These are phyloP conservation scores for Pilasporangium apinafurcum DNA, from an alignment of 352 stramenopile species.

Conservation along the genomic window DNA sequence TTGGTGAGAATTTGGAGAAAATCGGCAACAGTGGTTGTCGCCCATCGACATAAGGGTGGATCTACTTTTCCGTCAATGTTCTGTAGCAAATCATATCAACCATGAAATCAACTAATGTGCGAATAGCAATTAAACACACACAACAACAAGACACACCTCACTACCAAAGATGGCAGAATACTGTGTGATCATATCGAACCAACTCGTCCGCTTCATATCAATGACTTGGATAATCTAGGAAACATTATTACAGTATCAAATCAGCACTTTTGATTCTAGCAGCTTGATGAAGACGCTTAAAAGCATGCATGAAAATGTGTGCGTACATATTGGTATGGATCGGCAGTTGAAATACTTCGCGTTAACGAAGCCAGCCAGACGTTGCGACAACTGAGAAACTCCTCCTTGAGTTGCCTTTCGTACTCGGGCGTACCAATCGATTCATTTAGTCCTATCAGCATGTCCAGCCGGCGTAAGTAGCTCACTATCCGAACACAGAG, in stretches of 20 bases:
- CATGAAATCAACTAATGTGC: background rate
- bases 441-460: constrained; percentile 13
- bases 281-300: background rate
- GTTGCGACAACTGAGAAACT: constrained; percentile 77
- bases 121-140: background rate
- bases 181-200: constrained; percentile 89
- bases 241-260: background rate
- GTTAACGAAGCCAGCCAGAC: constrained; percentile 68
- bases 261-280: background rate
- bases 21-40: constrained; percentile 67
- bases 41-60: constrained; percentile 71
- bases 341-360: constrained; percentile 37
- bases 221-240: constrained; percentile 78
- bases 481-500: constrained; percentile 78
- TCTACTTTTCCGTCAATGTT: constrained; percentile 80
- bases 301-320: background rate
- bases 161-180: constrained; percentile 88
- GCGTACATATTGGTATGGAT: constrained; percentile 83
- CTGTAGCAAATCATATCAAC: constrained; percentile 3
- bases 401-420: constrained; percentile 76
- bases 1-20: constrained; percentile 80
- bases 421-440: constrained; percentile 44
- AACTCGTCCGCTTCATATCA: constrained; percentile 83
- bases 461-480: constrained; percentile 71
- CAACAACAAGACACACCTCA: constrained; percentile 21